These are phyloP conservation scores for Ceratobasidium sp. DNA, from an alignment of 1,284 basidiomycete species.

Conservation along the genomic window DNA sequence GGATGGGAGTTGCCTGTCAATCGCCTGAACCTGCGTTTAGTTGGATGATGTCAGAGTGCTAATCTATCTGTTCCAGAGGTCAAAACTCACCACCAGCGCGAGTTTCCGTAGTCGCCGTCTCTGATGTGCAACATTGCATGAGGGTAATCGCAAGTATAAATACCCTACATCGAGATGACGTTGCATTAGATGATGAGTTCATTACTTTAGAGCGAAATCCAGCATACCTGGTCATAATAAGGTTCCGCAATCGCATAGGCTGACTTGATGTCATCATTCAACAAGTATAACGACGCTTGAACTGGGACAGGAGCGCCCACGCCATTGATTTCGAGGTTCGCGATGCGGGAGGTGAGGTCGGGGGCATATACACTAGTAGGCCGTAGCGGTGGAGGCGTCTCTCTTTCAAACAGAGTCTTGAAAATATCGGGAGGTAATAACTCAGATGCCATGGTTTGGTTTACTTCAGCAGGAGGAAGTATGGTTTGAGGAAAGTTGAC, in stretches of 20 bases:
- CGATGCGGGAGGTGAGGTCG: constrained; percentile 22
- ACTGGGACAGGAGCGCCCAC: background rate
- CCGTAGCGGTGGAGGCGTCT: constrained; percentile 4
- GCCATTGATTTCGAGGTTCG: constrained; percentile 13
- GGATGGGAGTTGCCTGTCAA: background rate
- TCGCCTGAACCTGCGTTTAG: constrained; percentile 16
- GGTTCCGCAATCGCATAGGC: constrained; percentile 29
- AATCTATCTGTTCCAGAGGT: background rate
- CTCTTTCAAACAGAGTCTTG: constrained; percentile 26
- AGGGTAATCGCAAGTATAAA: constrained; percentile 29
- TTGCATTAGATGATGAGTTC: background rate
- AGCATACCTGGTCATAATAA: constrained; percentile 17
- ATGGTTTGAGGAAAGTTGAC: too few relatives aligned
- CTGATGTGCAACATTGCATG: constrained; percentile 30
- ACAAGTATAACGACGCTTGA: constrained; percentile 13
- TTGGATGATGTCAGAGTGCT: background rate
- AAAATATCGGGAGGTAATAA: constrained; percentile 23
- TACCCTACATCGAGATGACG: constrained; percentile 3
- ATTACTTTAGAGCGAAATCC: background rate
- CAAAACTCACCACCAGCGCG: constrained; percentile 22
- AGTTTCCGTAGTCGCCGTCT: constrained; percentile 36
- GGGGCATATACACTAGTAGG: background rate
- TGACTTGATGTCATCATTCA: constrained; percentile 30
- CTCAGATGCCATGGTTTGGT: constrained; percentile 17
- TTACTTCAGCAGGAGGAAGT: too few relatives aligned